These are phyloP conservation scores for Linum tenue DNA, from an alignment of 345 rosid species.

Conservation along the genomic window DNA sequence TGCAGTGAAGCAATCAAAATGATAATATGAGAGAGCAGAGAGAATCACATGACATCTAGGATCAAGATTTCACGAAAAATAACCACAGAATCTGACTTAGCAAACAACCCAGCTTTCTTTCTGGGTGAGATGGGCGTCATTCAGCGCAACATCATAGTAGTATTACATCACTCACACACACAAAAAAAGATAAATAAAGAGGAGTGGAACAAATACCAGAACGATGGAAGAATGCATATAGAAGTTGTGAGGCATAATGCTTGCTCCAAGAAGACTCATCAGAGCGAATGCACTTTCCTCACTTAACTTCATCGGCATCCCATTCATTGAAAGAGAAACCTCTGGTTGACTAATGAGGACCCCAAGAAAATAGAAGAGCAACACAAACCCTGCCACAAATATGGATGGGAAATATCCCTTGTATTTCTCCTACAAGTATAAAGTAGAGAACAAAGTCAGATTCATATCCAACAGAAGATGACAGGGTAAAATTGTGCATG, in stretches of 20 bases:
- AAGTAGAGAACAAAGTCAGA: background rate
- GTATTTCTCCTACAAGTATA: constrained; percentile 49
- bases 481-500: constrained; percentile 1
- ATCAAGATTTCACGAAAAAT: too few relatives aligned
- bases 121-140: too few relatives aligned
- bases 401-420: constrained; percentile 46
- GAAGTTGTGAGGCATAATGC: constrained; percentile 90
- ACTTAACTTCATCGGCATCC: constrained; percentile 44
- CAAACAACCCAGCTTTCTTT: too few relatives aligned
- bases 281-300: constrained; percentile 69
- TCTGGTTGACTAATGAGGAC: constrained; percentile 75
- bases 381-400: constrained; percentile 45
- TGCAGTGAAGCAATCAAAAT: too few relatives aligned
- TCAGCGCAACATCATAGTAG: too few relatives aligned
- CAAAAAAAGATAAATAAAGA: background rate
- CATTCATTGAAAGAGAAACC: constrained; percentile 49
- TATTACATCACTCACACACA: background rate
- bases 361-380: constrained; percentile 56
- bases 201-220: constrained; percentile 36
- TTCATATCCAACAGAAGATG: background rate
- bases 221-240: constrained; percentile 87
- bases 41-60: too few relatives aligned
- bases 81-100: background rate
- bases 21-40: too few relatives aligned
- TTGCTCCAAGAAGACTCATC: constrained; percentile 99